Conservation (phyloP, 495 filamentous ascomycete genomes). For the Pyronema domesticum region DNA sequence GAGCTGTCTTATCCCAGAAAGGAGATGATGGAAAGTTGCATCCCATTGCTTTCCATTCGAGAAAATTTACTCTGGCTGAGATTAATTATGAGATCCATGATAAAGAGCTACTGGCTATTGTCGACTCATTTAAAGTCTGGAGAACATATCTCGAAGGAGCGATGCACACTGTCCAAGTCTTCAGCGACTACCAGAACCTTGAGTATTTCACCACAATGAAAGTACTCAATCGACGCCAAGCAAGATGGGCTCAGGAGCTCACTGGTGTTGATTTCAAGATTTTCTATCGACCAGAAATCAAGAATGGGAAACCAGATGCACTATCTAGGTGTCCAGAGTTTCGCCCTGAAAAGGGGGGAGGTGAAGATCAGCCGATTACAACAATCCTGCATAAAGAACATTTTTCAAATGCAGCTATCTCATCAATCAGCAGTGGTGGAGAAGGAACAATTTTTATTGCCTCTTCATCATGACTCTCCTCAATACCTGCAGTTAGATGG, state of each 20-base stretch:
- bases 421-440: background rate
- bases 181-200: conserved; percentile 18
- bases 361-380: background rate
- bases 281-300: conserved; percentile 4
- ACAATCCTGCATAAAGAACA: background rate
- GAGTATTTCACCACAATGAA: conserved; percentile 18
- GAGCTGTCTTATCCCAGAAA: background rate
- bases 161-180: conserved; percentile 4
- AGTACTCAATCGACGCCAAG: conserved; percentile 3
- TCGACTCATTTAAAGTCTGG: conserved; percentile 21
- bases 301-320: conserved; percentile 8
- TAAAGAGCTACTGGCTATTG: conserved; percentile 5
- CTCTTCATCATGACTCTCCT: background rate
- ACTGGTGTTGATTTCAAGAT: conserved; percentile 6
- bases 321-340: conserved; percentile 4
- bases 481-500: background rate
- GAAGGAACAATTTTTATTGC: background rate
- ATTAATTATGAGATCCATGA: conserved; percentile 12
- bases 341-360: conserved; percentile 2
- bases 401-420: background rate
- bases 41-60: conserved; percentile 1
- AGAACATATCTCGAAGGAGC: conserved; percentile 16
- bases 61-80: background rate
- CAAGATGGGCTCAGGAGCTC: background rate
- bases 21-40: background rate